Conservation (phyloP, 2,329 filamentous ascomycete genomes). For the Aspergillus neotritici region DNA sequence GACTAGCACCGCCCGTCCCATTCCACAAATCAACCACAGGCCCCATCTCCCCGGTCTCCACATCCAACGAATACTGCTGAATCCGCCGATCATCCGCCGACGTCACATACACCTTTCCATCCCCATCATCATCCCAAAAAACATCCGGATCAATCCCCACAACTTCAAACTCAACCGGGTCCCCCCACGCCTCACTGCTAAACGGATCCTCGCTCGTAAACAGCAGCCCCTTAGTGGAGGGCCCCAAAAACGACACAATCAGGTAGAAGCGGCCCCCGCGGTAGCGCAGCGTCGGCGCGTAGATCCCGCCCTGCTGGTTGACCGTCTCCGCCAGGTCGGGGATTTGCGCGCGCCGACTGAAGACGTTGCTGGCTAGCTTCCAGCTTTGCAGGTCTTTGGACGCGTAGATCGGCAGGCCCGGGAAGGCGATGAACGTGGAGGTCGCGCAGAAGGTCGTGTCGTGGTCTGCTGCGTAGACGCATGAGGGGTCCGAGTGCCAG, state of each 20-base stretch:
- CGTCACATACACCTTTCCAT: too few relatives aligned
- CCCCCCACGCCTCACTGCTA: slow-evolving; percentile 10
- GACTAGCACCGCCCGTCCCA: slow-evolving; percentile 40
- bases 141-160: slow-evolving; percentile 1
- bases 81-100: neutral
- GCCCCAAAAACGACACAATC: slow-evolving; percentile 11
- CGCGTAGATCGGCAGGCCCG: slow-evolving; percentile 43
- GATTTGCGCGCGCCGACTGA: slow-evolving; percentile 29
- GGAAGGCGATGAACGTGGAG: slow-evolving; percentile 44
- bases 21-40: slow-evolving; percentile 35
- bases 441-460: slow-evolving; percentile 41
- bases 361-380: slow-evolving; percentile 5
- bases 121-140: neutral
- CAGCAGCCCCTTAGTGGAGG: slow-evolving; percentile 21
- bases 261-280: slow-evolving; percentile 39
- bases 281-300: slow-evolving; percentile 38
- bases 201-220: slow-evolving; percentile 11
- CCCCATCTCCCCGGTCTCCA: slow-evolving; percentile 17
- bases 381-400: slow-evolving; percentile 34
- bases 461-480: slow-evolving; percentile 34
- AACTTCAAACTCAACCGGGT: slow-evolving; percentile 4
- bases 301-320: slow-evolving; percentile 30
- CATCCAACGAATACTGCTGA: slow-evolving; percentile 19
- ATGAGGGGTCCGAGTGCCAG: slow-evolving; percentile 44
- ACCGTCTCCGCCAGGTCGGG: slow-evolving; percentile 23